Evolutionary conservation across 768 basidiomycete genomes (phyloP).

Genomic region (Paxillus rubicundulus): DNA sequence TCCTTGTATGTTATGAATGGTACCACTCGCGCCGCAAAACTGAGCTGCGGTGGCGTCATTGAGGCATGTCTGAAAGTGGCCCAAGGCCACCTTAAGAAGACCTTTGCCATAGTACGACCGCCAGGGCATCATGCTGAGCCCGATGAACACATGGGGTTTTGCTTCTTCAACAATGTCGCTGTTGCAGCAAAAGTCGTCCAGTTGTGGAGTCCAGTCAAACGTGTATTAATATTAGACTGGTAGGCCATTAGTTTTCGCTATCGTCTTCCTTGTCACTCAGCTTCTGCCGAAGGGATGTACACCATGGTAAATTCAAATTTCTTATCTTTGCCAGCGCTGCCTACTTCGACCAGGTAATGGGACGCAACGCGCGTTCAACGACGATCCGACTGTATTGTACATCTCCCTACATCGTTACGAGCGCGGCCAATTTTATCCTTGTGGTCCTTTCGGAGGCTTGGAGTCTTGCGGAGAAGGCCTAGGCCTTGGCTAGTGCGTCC

Average conservation of each 20-base stretch:
- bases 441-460: slow-evolving; percentile 84
- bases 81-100: slow-evolving; percentile 72
- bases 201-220: slow-evolving; percentile 64
- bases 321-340: background rate
- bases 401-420: slow-evolving; percentile 96
- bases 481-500: slow-evolving; percentile 81
- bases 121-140: slow-evolving; percentile 99
- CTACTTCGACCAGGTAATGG: slow-evolving; percentile 72
- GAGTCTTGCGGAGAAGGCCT: slow-evolving; percentile 81
- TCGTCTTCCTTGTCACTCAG: slow-evolving; percentile 6
- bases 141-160: slow-evolving; percentile 98
- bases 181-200: slow-evolving; percentile 86
- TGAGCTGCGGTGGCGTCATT: slow-evolving; percentile 94
- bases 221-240: slow-evolving; percentile 94
- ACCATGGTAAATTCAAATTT: slow-evolving; percentile 63
- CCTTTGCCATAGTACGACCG: slow-evolving; percentile 93
- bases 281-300: slow-evolving; percentile 75
- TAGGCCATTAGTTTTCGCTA: slow-evolving; percentile 39
- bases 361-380: slow-evolving; percentile 93
- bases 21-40: slow-evolving; percentile 78
- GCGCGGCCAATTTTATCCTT: slow-evolving; percentile 88
- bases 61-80: slow-evolving; percentile 88
- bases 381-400: slow-evolving; percentile 89
- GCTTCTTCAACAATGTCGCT: slow-evolving; percentile 98
- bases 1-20: slow-evolving; percentile 89